Evolutionary conservation across 495 filamentous ascomycete species (phyloP).

Genomic region (Penicillium diatomitis): DNA sequence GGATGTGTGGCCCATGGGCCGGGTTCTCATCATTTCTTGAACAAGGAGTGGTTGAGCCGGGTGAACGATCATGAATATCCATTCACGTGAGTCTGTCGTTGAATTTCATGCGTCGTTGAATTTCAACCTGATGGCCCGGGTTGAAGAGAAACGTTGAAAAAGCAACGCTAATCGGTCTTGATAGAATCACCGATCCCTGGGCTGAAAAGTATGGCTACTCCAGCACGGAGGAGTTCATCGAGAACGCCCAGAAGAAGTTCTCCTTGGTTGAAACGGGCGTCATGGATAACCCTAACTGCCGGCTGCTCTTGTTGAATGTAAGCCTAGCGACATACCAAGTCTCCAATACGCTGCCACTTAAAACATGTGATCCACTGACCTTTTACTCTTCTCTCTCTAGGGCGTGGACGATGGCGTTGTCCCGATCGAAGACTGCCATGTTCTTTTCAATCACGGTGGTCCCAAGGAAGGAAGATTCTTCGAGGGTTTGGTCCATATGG

Average conservation of each 20-base stretch:
- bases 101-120: not conserved
- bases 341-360: no score
- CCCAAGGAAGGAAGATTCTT: slow-evolving; percentile 69
- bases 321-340: slow-evolving; percentile 5
- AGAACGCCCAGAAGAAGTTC: slow-evolving; percentile 57
- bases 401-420: slow-evolving; percentile 63
- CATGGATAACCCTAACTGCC: slow-evolving; percentile 50
- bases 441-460: slow-evolving; percentile 57
- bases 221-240: slow-evolving; percentile 49
- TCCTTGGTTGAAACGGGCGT: slow-evolving; percentile 64
- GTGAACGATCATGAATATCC: slow-evolving; percentile 74
- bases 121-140: no score
- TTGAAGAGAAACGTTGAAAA: not conserved
- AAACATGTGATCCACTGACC: no score
- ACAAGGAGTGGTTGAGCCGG: slow-evolving; percentile 51
- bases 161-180: not conserved
- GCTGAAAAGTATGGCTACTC: slow-evolving; percentile 63
- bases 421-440: slow-evolving; percentile 68
- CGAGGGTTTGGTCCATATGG: slow-evolving; percentile 52
- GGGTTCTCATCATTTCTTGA: slow-evolving; percentile 63
- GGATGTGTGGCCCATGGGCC: slow-evolving; percentile 65
- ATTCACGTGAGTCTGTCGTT: slow-evolving; percentile 44
- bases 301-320: slow-evolving; percentile 62
- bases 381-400: slow-evolving; percentile 21
- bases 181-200: slow-evolving; percentile 52